Percentiles rank a stretch among this genome's conserved stretches.
Evolutionary conservation across 2,329 filamentous ascomycete genomes (phyloP).

Genomic region (Magnaporthales sp.): DNA sequence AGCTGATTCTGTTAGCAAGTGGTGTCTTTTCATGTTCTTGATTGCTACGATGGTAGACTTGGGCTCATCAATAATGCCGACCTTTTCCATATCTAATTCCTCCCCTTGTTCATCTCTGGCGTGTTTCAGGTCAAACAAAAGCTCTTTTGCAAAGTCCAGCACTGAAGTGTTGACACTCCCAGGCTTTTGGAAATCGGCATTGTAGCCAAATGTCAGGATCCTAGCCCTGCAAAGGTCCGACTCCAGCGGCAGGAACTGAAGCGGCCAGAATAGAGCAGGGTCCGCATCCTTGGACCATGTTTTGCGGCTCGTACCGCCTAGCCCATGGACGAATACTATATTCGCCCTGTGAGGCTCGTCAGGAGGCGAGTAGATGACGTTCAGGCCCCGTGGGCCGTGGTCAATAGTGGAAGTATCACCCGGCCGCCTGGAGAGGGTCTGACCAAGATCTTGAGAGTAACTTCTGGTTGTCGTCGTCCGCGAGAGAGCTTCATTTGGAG

Average conservation of each 20-base stretch:
- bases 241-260: constrained; percentile 25
- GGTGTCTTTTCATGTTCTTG: constrained; percentile 7
- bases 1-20: constrained; percentile 8
- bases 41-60: neutral
- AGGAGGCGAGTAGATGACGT: constrained; percentile 5
- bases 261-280: constrained; percentile 27
- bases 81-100: neutral
- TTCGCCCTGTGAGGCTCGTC: constrained; percentile 21
- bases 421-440: neutral
- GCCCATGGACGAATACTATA: constrained; percentile 32
- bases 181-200: constrained; percentile 19
- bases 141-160: constrained; percentile 23
- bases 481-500: neutral
- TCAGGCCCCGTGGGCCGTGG: neutral
- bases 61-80: neutral
- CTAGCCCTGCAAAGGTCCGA: constrained; percentile 16
- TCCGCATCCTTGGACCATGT: constrained; percentile 29
- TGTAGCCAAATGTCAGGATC: constrained; percentile 24
- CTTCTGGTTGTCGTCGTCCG: neutral
- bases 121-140: constrained; percentile 13
- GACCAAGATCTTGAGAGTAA: neutral
- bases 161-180: constrained; percentile 17
- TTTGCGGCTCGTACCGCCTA: constrained; percentile 28
- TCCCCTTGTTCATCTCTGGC: neutral
- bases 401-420: neutral